phyloP scores from a whole-genome alignment of 78 protist species.

The Dictyostelium brefeldianum region DNA sequence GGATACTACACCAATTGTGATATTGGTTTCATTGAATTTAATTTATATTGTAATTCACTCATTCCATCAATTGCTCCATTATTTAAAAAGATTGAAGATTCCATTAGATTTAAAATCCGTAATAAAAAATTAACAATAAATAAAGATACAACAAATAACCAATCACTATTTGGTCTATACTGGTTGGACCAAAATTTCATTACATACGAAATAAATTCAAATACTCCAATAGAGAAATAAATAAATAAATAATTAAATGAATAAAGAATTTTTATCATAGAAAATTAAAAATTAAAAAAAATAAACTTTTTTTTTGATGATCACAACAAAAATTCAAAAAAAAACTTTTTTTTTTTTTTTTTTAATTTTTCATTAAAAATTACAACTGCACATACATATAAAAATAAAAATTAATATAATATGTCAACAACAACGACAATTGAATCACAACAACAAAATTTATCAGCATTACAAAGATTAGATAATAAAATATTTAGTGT shows the following conservation, averaged over 20 bases:
- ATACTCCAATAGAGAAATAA: background rate
- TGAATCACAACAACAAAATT: slow-evolving; percentile 47
- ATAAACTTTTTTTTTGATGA: background rate
- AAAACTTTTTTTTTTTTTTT: slow-evolving; percentile 13
- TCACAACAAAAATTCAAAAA: background rate
- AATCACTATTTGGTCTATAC: slow-evolving; percentile 6
- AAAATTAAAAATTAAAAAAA: background rate
- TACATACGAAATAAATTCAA: background rate
- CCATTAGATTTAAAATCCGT: background rate
- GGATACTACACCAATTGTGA: background rate
- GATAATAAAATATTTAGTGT: slow-evolving; percentile 53
- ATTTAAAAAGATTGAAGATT: slow-evolving; percentile 19
- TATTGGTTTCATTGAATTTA: slow-evolving; percentile 3
- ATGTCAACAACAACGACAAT: background rate
- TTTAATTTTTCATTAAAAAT: background rate
- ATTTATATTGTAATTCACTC: background rate
- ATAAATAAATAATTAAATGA: background rate
- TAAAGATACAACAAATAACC: background rate
- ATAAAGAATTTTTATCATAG: background rate
- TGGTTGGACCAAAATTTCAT: background rate
- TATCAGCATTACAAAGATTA: slow-evolving; percentile 65
- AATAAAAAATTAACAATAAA: slow-evolving; percentile 1
- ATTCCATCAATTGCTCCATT: background rate
- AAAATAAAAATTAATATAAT: background rate
- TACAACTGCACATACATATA: no score